Evolutionary conservation across 441 rosid genomes (phyloP), one percentile per base, ranked within the genome.

Genomic region (Viola pubescens): DNA sequence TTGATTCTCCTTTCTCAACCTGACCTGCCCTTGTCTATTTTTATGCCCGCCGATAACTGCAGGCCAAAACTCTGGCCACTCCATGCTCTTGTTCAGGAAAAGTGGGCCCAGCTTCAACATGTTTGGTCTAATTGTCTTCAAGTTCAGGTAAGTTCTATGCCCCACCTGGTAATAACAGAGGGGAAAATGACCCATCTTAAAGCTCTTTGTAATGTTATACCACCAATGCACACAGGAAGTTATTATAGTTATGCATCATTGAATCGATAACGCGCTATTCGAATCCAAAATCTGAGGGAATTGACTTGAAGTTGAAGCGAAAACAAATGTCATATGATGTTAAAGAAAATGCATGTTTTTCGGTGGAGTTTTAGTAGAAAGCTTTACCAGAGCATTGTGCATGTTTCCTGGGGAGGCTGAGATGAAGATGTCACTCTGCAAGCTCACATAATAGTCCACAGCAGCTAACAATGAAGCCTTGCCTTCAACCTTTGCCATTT

Each of bases 371-470:
- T 16, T 41, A 8, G 9, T n/a, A 45, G 5, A 57, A 63, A 52
- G 8, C 34, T 74, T 78, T 70, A 86, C 99, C 70, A 91, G 55
- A 38, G 98, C 98, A 70, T 94, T 89, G 76, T 91, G 97, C 99
- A 94, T 94, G 72, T 94, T 94, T 62, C 98, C 97, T 7, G 92
- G 99, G 52, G 97, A 94, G 34, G 99, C 95, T 14, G 98, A 89
- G 70, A 94, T 80, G 73, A 91, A 94, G 58, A 94, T 77, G 74
- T 91, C 85, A 9, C 98, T 94, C 62, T 89, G 86, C 98, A 89
- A 80, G 71, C 89, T 78, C 8, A 91, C 81, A 52, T 91, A 86
- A 74, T 94, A 94, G 71, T 94, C 97, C 16, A 94, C 82, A 48
- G 98, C 97, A 54, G 99, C 97, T 64, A 89, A 61, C 47, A 94